Evolutionary conservation across 129 eudicot species (phyloP), one percentile per base, ranked within the genome.

Genomic region (Pseudognaphalium luteoalbum): DNA sequence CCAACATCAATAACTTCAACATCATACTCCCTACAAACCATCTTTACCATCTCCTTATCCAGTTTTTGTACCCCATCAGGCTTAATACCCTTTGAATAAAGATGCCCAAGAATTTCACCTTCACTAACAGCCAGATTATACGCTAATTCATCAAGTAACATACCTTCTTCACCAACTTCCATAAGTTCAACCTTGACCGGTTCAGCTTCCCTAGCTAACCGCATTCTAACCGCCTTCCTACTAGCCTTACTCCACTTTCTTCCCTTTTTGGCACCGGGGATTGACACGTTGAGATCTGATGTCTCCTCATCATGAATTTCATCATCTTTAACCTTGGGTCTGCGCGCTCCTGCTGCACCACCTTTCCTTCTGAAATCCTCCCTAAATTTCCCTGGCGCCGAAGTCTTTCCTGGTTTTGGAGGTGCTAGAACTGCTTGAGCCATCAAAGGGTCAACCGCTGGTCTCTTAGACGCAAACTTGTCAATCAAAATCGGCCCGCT

Each of bases 191-290:
- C 97, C 81, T 82, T 88, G 4, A 91, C 96, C 10, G 99, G 99
- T 64, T 90, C 92, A 41, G 97, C 96, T 14, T 91, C 99, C 77
- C 80, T 73, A 22, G 93, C 97, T 75, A 97, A 96, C 88, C 87
- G 93, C 63, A 89, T 87, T 65, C 96, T 83, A 83, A 97, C 99
- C 28, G 96, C 97, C 81, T 76, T 94, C 51, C 99, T 85, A 77
- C 97, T 91, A 1, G 97, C 96, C 80, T 93, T 93, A 73, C 83
- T 88, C 96, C 96, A 93, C 70, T 91, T 93, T 83, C 96, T 91
- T 62, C 97, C 96, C 81, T 87, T 94, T 72, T 93, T 83, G 17
- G 91, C 84, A 77, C 96, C 96, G 29, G 87, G 89, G 73, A 88
- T 77, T 8, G 88, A 80, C 54, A 88, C 86, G 81, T 82, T 83